Evolutionary conservation across 208 protist species (phyloP).

Genomic region (Acanthamoeba divionensis): DNA sequence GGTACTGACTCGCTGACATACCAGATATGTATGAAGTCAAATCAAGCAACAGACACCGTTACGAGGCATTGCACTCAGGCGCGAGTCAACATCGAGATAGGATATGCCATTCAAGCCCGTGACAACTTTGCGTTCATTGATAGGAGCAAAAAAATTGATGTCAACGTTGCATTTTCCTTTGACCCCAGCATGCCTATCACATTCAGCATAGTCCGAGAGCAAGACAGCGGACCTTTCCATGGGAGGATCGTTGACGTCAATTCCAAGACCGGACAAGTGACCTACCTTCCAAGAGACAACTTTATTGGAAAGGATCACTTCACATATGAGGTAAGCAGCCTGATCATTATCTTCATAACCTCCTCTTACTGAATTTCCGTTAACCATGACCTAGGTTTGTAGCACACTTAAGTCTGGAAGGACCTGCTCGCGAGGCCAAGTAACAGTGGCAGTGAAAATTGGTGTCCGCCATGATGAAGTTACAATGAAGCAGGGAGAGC

Average conservation of each 20-base stretch:
- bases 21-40: no score
- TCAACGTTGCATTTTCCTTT: background rate
- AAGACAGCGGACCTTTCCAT: background rate
- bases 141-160: background rate
- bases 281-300: background rate
- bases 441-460: background rate
- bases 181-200: background rate
- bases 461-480: background rate
- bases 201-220: background rate
- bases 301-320: constrained; percentile 10
- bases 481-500: background rate
- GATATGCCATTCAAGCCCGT: no score
- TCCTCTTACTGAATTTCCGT: background rate
- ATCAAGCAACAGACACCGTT: no score
- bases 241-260: background rate
- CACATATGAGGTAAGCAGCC: background rate
- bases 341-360: background rate
- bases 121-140: background rate
- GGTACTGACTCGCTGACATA: no score
- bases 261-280: background rate
- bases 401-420: background rate
- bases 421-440: background rate
- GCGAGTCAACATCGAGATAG: no score
- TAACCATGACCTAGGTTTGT: background rate
- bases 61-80: no score